Base-by-base conservation (phyloP, 257 asterid genomes). In the Mitragyna speciosa region DNA sequence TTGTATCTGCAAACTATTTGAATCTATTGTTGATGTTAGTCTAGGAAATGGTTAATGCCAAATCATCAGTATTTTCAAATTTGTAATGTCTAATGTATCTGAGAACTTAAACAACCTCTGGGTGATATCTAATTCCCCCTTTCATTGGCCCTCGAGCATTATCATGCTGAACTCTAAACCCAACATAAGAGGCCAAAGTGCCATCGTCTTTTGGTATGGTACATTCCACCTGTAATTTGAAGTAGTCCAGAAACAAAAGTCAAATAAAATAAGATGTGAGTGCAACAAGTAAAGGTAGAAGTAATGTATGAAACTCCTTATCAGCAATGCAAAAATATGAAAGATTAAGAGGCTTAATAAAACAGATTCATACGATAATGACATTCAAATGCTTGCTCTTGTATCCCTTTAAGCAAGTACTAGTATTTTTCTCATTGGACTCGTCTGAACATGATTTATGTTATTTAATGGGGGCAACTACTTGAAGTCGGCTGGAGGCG, bases 61-160 rank as follows among this genome's bases (percentile, higher is more conserved):
- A 54, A 74, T 74, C 69, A 33, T 20, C 22, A 33, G 3, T 52
- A 73, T 39, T 30, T 54, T 22, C 0, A 59, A 75, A 12, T 63
- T 49, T 26, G 28, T 47, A 7, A 28, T 26, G 64, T 47, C 8
- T 12, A 12, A 56, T 28, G 41, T 78, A 20, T 52, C 47, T 30
- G 70, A 63, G 73, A 54, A 70, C 67, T 45, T 48, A 47, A 74
- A 48, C 61, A 30, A 93, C 98, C 97, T 95, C 98, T 0, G 97
- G 97, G 39, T 95, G 99, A 91, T 93, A 95, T 89, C 99, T 84
- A 77, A 93, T 95, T 82, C 99, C 99, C 48, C 99, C 99, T 89
- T 95, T 95, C 97, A 95, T 93, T 1, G 99, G 99, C 43, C 99
- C 97, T 48, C 99, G 84, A 43, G 99, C 97, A 83, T 95, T 95